These are phyloP conservation scores for Angomonas deanei DNA, from an alignment of 208 protist species.

Conservation along the genomic window DNA sequence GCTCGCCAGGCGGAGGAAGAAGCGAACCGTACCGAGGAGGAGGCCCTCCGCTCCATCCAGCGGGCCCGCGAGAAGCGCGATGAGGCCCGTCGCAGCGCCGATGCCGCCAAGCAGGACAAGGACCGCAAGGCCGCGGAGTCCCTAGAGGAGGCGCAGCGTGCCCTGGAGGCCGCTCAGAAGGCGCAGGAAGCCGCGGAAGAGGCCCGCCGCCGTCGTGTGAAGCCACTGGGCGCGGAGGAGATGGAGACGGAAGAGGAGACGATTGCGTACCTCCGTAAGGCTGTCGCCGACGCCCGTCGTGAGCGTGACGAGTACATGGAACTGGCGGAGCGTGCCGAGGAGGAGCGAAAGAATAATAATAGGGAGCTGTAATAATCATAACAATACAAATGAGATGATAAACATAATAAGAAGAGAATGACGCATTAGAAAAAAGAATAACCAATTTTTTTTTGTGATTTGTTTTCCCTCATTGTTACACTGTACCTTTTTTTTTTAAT, in stretches of 20 bases:
- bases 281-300: slow-evolving; percentile 33
- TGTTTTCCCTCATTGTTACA: background rate
- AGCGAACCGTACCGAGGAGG: slow-evolving; percentile 17
- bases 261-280: slow-evolving; percentile 48
- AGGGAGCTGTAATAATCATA: too few species aligned
- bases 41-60: slow-evolving; percentile 13
- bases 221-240: slow-evolving; percentile 28
- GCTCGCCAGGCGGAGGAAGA: slow-evolving; percentile 15
- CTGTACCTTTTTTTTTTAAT: slow-evolving; percentile 5
- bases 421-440: background rate
- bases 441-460: background rate
- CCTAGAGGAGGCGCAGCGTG: slow-evolving; percentile 16
- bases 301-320: slow-evolving; percentile 50
- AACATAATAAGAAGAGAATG: too few species aligned
- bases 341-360: slow-evolving; percentile 11
- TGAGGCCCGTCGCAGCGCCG: slow-evolving; percentile 7
- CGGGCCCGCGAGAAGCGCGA: slow-evolving; percentile 14
- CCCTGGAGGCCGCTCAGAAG: slow-evolving; percentile 15
- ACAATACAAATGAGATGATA: too few species aligned
- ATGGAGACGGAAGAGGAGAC: slow-evolving; percentile 31
- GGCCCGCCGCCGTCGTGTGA: slow-evolving; percentile 12
- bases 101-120: slow-evolving; percentile 15
- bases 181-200: slow-evolving; percentile 21
- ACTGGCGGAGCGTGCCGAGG: slow-evolving; percentile 19
- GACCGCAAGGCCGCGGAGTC: slow-evolving; percentile 13